Percentiles rank a stretch among this genome's conserved stretches.
These are phyloP conservation scores for Coemansia sp. DNA, from an alignment of 192 early-diverging fungal species.

Conservation along the genomic window DNA sequence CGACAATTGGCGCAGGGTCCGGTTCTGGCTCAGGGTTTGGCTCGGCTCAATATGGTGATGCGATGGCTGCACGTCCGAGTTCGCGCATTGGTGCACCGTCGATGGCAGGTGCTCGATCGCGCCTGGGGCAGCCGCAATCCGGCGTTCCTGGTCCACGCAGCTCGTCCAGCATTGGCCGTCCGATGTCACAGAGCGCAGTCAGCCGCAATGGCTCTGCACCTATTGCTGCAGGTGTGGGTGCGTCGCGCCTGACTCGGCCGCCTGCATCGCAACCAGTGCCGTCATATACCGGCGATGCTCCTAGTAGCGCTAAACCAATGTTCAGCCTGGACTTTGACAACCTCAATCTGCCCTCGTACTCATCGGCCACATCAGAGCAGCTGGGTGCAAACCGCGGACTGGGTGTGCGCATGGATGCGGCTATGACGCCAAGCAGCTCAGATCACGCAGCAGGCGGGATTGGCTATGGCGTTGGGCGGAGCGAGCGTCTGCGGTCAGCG, in stretches of 20 bases:
- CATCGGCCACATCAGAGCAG: conserved; percentile 37
- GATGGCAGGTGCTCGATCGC: no score
- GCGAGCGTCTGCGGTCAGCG: conserved; percentile 8
- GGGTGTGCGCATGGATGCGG: conserved; percentile 2
- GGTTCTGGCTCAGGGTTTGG: conserved; percentile 40
- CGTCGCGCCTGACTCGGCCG: no score
- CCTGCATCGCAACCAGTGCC: not conserved
- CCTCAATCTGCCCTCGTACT: conserved; percentile 52
- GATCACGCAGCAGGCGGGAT: conserved; percentile 31
- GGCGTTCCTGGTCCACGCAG: no score
- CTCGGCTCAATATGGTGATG: conserved; percentile 13
- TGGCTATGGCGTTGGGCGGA: conserved; percentile 39
- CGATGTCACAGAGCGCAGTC: not conserved
- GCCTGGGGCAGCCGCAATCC: no score
- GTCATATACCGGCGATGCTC: not conserved
- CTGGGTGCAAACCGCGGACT: conserved; percentile 18
- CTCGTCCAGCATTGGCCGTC: conserved; percentile 1
- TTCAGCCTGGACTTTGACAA: conserved; percentile 58
- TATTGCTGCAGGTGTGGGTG: no score
- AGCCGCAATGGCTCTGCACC: no score
- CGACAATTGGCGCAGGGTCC: conserved; percentile 26
- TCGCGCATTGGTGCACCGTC: conserved; percentile 18
- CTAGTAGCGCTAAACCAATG: conserved; percentile 20
- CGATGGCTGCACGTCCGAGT: conserved; percentile 23
- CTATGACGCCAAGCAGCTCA: not conserved